A percentile compares a stretch with the other conserved stretches of the same genome.
Evolutionary conservation across 768 basidiomycete species (phyloP).

Genomic region (Brasilioporus rufonigricans): DNA sequence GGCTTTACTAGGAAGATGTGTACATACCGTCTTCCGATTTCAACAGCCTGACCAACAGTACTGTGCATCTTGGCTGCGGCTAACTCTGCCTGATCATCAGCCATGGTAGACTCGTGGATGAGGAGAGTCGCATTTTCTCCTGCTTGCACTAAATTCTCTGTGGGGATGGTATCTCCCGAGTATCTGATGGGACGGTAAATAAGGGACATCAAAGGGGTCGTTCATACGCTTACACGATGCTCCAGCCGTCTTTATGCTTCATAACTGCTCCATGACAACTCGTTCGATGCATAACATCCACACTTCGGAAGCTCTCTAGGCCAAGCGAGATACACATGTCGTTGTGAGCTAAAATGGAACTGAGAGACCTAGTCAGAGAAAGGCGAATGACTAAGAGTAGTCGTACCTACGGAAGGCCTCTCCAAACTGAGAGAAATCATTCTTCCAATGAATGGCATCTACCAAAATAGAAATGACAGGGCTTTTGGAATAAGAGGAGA

Average conservation of each 20-base stretch:
- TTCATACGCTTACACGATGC: constrained; percentile 34
- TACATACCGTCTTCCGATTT: constrained; percentile 65
- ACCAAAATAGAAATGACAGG: constrained; percentile 56
- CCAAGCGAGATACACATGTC: constrained; percentile 54
- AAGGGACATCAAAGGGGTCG: background rate
- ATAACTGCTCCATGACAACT: constrained; percentile 71
- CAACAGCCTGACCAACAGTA: constrained; percentile 86
- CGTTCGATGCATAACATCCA: constrained; percentile 72
- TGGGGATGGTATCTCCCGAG: constrained; percentile 89
- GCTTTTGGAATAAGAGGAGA: constrained; percentile 45
- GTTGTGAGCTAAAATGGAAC: constrained; percentile 41
- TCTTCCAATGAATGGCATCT: constrained; percentile 52
- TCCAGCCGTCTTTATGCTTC: constrained; percentile 57
- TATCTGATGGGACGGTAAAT: constrained; percentile 49
- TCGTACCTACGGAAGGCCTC: constrained; percentile 6
- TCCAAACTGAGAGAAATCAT: constrained; percentile 21
- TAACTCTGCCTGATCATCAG: constrained; percentile 74
- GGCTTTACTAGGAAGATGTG: background rate
- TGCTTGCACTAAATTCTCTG: constrained; percentile 58
- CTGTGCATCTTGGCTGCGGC: constrained; percentile 81
- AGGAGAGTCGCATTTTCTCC: constrained; percentile 73
- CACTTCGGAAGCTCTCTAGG: constrained; percentile 59
- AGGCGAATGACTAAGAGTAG: background rate
- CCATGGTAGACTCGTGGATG: constrained; percentile 94
- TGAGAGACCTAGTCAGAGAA: constrained; percentile 21